Percentiles rank a stretch among this genome's conserved stretches.
These are phyloP conservation scores for Amanita inopinata DNA, from an alignment of 768 basidiomycete species.

Conservation along the genomic window DNA sequence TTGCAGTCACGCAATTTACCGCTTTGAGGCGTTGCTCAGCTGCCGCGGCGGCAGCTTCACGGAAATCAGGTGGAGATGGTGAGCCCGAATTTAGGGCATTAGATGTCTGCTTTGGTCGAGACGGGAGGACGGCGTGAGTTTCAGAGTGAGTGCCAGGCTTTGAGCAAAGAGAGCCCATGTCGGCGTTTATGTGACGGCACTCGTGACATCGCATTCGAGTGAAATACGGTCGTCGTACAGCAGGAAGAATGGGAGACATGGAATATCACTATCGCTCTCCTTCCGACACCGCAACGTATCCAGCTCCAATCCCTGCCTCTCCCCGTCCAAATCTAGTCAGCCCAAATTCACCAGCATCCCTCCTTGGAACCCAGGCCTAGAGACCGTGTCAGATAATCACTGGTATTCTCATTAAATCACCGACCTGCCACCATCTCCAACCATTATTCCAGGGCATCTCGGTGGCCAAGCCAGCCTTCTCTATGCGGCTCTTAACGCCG, in stretches of 20 bases:
- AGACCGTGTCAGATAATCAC: slow-evolving; percentile 1
- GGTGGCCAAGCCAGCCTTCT: slow-evolving; percentile 64
- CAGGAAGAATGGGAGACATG: slow-evolving; percentile 13
- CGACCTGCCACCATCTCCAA: slow-evolving; percentile 79
- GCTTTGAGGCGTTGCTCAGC: slow-evolving; percentile 50
- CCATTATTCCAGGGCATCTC: slow-evolving; percentile 54
- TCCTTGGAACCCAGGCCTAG: slow-evolving; percentile 47
- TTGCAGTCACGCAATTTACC: slow-evolving; percentile 26
- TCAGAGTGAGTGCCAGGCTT: slow-evolving; percentile 34
- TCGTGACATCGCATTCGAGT: neutral
- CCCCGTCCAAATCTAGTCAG: slow-evolving; percentile 29
- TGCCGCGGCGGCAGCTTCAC: slow-evolving; percentile 50
- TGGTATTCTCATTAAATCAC: neutral
- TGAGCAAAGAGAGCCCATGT: slow-evolving; percentile 54
- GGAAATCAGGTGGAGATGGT: slow-evolving; percentile 29
- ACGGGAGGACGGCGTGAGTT: slow-evolving; percentile 36
- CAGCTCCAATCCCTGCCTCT: slow-evolving; percentile 25
- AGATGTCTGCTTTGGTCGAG: slow-evolving; percentile 21
- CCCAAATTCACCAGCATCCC: slow-evolving; percentile 37
- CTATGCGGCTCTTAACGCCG: slow-evolving; percentile 74
- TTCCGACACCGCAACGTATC: slow-evolving; percentile 35
- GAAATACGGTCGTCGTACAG: slow-evolving; percentile 13
- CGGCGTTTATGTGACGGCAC: neutral
- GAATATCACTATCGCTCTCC: slow-evolving; percentile 13
- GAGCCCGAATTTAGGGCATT: slow-evolving; percentile 20